phyloP scores from a whole-genome alignment of 768 basidiomycete species.

The Favolaschia claudopus region DNA sequence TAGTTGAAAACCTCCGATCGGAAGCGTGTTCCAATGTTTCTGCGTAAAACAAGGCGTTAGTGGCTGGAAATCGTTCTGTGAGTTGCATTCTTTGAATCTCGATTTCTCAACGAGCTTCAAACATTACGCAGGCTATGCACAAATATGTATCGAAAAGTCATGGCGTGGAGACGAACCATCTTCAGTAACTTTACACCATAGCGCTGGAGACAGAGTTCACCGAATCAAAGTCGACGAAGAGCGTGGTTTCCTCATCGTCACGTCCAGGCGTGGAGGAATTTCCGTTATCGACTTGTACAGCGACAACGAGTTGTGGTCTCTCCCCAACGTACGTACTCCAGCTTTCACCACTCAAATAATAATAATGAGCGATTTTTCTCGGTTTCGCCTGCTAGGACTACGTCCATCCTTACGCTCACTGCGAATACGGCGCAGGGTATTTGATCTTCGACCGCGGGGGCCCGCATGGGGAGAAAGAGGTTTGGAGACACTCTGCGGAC shows the following conservation, averaged over 20 bases:
- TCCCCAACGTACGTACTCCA: constrained; percentile 54
- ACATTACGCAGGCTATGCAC: constrained; percentile 50
- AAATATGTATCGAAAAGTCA: constrained; percentile 51
- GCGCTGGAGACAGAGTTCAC: constrained; percentile 56
- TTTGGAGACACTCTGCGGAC: constrained; percentile 66
- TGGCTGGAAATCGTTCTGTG: constrained; percentile 72
- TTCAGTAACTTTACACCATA: constrained; percentile 39
- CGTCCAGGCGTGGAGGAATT: constrained; percentile 62
- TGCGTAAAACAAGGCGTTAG: too few species aligned
- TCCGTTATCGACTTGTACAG: constrained; percentile 61
- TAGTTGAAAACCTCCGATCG: too few species aligned
- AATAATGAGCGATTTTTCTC: neutral
- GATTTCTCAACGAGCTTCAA: neutral
- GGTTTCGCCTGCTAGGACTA: constrained; percentile 47
- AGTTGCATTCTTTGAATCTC: constrained; percentile 29
- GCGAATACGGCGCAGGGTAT: constrained; percentile 77
- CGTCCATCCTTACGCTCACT: constrained; percentile 67
- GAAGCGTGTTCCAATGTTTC: too few species aligned
- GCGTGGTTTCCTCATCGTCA: constrained; percentile 65
- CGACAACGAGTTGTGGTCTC: constrained; percentile 65
- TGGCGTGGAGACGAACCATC: constrained; percentile 65
- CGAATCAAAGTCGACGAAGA: constrained; percentile 80
- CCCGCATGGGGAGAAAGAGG: constrained; percentile 62
- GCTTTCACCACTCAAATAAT: neutral
- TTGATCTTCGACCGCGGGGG: constrained; percentile 68